Conservation (phyloP, 805 yeast species). For the Zygotorulaspora danielsina region DNA sequence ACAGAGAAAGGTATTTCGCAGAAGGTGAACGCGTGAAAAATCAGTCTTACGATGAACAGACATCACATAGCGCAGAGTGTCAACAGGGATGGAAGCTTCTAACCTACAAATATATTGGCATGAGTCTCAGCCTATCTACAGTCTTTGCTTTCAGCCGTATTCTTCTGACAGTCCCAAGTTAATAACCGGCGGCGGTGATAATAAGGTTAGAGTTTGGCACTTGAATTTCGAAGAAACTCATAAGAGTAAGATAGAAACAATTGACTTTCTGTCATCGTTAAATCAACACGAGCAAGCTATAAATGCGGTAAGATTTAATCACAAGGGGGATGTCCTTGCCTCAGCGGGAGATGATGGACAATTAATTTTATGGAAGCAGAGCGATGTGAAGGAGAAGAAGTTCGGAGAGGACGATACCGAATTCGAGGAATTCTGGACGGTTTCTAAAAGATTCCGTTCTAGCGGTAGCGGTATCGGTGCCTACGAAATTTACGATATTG, state of each 20-base stretch:
- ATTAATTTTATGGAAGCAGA: constrained; percentile 70
- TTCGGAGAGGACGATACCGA: constrained; percentile 54
- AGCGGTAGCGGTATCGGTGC: constrained; percentile 51
- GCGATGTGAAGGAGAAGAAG: constrained; percentile 51
- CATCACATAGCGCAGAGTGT: neutral
- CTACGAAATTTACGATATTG: constrained; percentile 82
- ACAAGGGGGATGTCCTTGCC: constrained; percentile 67
- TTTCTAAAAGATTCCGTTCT: constrained; percentile 42
- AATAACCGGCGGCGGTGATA: constrained; percentile 94
- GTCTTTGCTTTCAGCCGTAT: constrained; percentile 58
- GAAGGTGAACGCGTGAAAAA: too few relatives aligned
- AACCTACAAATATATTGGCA: constrained; percentile 40
- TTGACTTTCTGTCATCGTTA: constrained; percentile 75
- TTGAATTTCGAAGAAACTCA: constrained; percentile 25
- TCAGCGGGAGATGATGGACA: constrained; percentile 96
- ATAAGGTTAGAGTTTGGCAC: constrained; percentile 66
- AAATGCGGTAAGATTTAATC: constrained; percentile 77
- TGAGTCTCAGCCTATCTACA: constrained; percentile 68
- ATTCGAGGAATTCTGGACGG: constrained; percentile 67
- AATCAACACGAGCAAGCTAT: constrained; percentile 92
- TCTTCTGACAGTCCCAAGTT: constrained; percentile 42
- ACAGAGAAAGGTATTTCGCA: neutral
- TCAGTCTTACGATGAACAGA: too few relatives aligned
- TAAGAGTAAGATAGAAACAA: constrained; percentile 38
- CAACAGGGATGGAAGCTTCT: constrained; percentile 19